Evolutionary conservation across 108 stramenopile species (phyloP).

Genomic region (Pseudonitzschia pungens): DNA sequence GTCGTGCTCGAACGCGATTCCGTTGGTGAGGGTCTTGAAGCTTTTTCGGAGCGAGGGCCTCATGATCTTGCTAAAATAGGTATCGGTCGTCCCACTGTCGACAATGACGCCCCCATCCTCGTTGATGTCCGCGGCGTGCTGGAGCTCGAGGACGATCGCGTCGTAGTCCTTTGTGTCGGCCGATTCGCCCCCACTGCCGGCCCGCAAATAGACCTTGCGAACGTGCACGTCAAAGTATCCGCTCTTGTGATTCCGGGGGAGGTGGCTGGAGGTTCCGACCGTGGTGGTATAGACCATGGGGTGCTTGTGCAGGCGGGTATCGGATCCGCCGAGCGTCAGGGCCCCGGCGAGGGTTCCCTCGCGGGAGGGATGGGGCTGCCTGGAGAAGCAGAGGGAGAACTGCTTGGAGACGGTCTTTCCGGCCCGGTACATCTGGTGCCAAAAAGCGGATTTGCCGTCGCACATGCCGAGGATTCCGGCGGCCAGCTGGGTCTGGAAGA

Average conservation of each 20-base stretch:
- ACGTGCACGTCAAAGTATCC: conserved; percentile 83
- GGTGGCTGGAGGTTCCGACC: conserved; percentile 1
- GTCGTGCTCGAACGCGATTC: conserved; percentile 43
- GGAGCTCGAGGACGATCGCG: conserved; percentile 29
- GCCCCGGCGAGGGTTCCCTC: conserved; percentile 76
- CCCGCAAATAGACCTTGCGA: conserved; percentile 60
- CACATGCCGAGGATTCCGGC: conserved; percentile 97
- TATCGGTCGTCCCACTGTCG: conserved; percentile 97
- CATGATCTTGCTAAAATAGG: conserved; percentile 73
- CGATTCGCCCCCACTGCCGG: conserved; percentile 32
- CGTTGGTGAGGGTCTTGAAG: conserved; percentile 68
- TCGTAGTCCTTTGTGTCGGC: conserved; percentile 20
- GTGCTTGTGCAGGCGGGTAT: conserved; percentile 65
- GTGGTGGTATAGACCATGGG: conserved; percentile 79
- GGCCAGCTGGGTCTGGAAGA: conserved; percentile 94
- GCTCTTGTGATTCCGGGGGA: background rate
- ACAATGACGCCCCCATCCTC: conserved; percentile 91
- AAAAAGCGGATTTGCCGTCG: conserved; percentile 50
- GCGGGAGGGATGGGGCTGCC: conserved; percentile 43
- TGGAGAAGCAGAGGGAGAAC: conserved; percentile 70
- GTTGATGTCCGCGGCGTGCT: conserved; percentile 30
- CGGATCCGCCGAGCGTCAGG: conserved; percentile 88
- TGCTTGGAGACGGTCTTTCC: conserved; percentile 29
- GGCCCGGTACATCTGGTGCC: conserved; percentile 64
- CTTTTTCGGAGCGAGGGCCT: conserved; percentile 50